Evolutionary conservation across 345 rosid genomes (phyloP).

Genomic region (Eucalyptus tenuipes): DNA sequence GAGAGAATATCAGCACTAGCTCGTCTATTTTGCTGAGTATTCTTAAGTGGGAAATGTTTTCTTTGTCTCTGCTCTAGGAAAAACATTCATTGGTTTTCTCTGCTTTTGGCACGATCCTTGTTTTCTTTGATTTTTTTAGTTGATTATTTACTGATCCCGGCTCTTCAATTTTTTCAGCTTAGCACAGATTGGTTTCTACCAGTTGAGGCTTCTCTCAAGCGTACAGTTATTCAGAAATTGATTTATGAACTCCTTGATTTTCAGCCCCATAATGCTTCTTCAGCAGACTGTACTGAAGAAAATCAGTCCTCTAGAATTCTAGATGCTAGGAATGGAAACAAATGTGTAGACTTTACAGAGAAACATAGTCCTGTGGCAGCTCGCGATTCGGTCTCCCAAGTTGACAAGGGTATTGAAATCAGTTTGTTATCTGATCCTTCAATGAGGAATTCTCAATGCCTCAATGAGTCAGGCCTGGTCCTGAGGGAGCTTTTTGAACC

Average conservation of each 20-base stretch:
- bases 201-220: slow-evolving; percentile 84
- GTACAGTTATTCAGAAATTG: slow-evolving; percentile 69
- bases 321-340: slow-evolving; percentile 13
- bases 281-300: slow-evolving; percentile 19
- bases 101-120: neutral
- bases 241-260: slow-evolving; percentile 59
- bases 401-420: slow-evolving; percentile 56
- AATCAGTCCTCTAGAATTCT: slow-evolving; percentile 25
- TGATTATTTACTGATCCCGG: neutral
- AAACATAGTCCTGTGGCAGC: slow-evolving; percentile 26
- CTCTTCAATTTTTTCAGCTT: slow-evolving; percentile 40
- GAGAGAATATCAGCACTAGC: neutral
- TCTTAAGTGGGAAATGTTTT: neutral
- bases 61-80: neutral
- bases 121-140: neutral
- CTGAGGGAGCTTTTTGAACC: slow-evolving; percentile 70
- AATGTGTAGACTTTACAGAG: slow-evolving; percentile 23
- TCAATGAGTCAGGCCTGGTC: slow-evolving; percentile 62
- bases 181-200: slow-evolving; percentile 82
- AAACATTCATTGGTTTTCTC: neutral
- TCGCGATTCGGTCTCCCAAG: slow-evolving; percentile 31
- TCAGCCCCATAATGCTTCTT: slow-evolving; percentile 24
- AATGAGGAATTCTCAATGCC: slow-evolving; percentile 38
- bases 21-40: neutral
- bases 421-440: slow-evolving; percentile 54